Evolutionary conservation across 495 filamentous ascomycete species (phyloP).

Genomic region (Penicillium taxi): DNA sequence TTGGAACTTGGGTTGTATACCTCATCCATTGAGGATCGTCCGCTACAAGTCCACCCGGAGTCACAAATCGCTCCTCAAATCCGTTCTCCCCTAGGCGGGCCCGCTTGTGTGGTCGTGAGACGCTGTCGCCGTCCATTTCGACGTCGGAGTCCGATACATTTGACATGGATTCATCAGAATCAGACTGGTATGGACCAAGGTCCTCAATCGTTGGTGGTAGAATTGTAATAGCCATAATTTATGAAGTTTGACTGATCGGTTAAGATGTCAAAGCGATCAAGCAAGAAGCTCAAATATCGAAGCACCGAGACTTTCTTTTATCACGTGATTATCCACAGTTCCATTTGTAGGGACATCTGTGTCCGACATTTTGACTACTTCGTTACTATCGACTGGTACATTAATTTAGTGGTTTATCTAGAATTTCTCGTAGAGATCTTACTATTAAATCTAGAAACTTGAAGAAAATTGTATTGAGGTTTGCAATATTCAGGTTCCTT

Average conservation of each 20-base stretch:
- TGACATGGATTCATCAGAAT: conserved; percentile 40
- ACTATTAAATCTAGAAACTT: neutral
- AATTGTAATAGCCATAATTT: conserved; percentile 77
- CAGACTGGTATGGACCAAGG: conserved; percentile 14
- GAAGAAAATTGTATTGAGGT: too few relatives aligned
- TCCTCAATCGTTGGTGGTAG: conserved; percentile 51
- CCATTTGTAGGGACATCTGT: too few relatives aligned
- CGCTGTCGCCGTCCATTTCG: conserved; percentile 36
- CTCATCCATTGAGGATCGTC: conserved; percentile 96
- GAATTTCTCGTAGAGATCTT: too few relatives aligned
- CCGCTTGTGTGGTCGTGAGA: conserved; percentile 36
- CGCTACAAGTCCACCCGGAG: conserved; percentile 83
- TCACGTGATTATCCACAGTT: conserved; percentile 15
- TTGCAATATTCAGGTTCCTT: too few relatives aligned
- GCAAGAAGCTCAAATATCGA: conserved; percentile 5
- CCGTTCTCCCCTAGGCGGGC: conserved; percentile 24
- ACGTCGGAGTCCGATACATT: conserved; percentile 57
- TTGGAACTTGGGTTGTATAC: conserved; percentile 31
- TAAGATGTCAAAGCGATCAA: neutral
- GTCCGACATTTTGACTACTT: neutral
- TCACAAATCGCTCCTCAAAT: conserved; percentile 54
- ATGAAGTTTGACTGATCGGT: neutral
- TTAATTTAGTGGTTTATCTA: neutral
- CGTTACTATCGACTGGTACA: neutral
- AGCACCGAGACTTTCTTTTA: conserved; percentile 15